Evolutionary conservation across 148 eudicot species (phyloP), one percentile per base, ranked within the genome.

Genomic region (Chenopodium quinoa): DNA sequence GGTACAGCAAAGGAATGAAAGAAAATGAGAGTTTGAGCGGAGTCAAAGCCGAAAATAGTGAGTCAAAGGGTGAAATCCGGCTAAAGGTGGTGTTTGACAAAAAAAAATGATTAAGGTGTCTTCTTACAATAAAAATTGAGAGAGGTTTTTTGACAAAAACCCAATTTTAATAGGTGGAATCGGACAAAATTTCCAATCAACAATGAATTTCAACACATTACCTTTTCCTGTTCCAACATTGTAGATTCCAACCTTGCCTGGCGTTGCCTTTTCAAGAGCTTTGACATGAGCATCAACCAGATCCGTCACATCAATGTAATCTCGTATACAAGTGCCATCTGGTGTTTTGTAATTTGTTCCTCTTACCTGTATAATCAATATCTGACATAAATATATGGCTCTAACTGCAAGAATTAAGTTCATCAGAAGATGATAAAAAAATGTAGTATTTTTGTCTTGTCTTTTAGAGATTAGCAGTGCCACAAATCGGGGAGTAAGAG

Each of bases 181-280:
- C 0, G 4, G 40, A 34, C 40, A 34, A 34, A 27, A 27, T 34
- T 34, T 34, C 6, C 40, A 32, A 23, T 16, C 7, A 71, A 40
- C 4, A 66, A 58, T 44, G 75, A 75, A 70, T 46, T 20, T 23
- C 10, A 23, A 16, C 31, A 56, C 50, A 32, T 20, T 86, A 92
- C 97, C 99, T 92, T 79, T 96, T 84, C 99, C 97, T 4, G 99
- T 93, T 29, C 99, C 99, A 22, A 96, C 99, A 83, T 96, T 96
- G 87, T 93, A 96, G 75, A 96, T 96, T 72, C 99, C 99, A 69
- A 92, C 94, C 75, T 92, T 86, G 19, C 93, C 88, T 1, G 95
- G 93, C 70, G 56, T 82, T 37, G 99, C 95, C 86, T 91, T 92
- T 69, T 93, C 97, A 56, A 96, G 92, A 8, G 99, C 99, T 85